Conservation (phyloP, 306 rosid species). For the Corylus heterophylla region DNA sequence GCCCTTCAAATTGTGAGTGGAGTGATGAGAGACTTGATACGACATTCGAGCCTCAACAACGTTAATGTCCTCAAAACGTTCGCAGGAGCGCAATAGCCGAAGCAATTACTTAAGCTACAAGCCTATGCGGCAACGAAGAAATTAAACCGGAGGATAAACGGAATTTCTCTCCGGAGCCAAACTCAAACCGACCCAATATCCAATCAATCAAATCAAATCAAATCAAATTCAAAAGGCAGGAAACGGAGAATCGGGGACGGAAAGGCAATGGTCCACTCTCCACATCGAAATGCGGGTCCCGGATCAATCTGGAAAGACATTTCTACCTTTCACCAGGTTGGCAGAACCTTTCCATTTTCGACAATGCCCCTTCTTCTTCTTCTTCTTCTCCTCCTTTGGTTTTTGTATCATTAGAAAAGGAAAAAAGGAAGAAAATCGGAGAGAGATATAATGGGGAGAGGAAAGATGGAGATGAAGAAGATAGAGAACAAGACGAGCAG, state of each 20-base stretch:
- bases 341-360: slow-evolving; percentile 46
- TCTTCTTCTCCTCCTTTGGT: not conserved
- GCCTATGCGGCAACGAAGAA: no score
- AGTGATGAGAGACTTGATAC: no score
- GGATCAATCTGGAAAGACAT: slow-evolving; percentile 12
- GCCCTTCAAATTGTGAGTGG: no score
- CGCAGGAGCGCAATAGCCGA: no score
- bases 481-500: slow-evolving; percentile 78
- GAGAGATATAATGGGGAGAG: slow-evolving; percentile 61
- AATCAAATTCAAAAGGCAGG: not conserved
- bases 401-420: not conserved
- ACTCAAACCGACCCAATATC: not conserved
- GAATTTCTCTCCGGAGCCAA: not conserved
- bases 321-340: slow-evolving; percentile 47
- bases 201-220: not conserved
- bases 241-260: slow-evolving; percentile 29
- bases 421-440: not conserved
- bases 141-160: no score
- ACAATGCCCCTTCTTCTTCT: slow-evolving; percentile 25
- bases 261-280: slow-evolving; percentile 56
- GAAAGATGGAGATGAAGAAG: slow-evolving; percentile 96
- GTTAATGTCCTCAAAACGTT: no score
- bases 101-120: no score
- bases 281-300: slow-evolving; percentile 32
- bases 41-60: no score